phyloP scores from a whole-genome alignment of 441 rosid species.

The Populus tomentosa region DNA sequence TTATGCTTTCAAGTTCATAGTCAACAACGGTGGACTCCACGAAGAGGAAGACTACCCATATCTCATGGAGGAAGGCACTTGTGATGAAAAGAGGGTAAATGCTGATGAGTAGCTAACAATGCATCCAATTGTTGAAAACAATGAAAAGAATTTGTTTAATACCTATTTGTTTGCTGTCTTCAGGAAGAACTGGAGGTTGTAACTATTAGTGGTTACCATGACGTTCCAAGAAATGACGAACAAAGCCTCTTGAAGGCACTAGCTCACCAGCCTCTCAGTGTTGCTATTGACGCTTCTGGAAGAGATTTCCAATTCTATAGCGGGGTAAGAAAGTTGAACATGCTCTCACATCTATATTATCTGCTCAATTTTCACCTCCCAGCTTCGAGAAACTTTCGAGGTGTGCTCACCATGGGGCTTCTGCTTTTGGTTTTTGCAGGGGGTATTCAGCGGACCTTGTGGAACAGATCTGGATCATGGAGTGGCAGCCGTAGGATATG shows the following conservation, averaged over 20 bases:
- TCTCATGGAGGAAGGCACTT: slow-evolving; percentile 71
- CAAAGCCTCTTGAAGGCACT: slow-evolving; percentile 60
- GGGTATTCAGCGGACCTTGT: slow-evolving; percentile 65
- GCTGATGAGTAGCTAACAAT: slow-evolving; percentile 26
- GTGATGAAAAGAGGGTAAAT: slow-evolving; percentile 50
- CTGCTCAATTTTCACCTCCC: no score
- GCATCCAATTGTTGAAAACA: background rate
- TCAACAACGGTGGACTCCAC: slow-evolving; percentile 61
- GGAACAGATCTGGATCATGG: slow-evolving; percentile 76
- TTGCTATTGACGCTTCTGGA: slow-evolving; percentile 76
- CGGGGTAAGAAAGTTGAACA: slow-evolving; percentile 39
- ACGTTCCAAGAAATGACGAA: slow-evolving; percentile 60
- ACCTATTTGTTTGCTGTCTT: background rate
- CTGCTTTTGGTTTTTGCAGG: slow-evolving; percentile 35
- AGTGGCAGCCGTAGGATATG: slow-evolving; percentile 81
- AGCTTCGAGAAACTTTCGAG: no score
- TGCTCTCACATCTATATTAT: background rate
- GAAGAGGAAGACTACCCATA: slow-evolving; percentile 80
- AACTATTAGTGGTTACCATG: slow-evolving; percentile 60
- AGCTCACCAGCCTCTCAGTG: slow-evolving; percentile 71
- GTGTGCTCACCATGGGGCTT: no score
- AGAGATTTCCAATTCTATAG: slow-evolving; percentile 80
- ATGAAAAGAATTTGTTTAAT: background rate
- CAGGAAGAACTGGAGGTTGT: slow-evolving; percentile 46
- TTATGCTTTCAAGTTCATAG: slow-evolving; percentile 60